A percentile compares a stretch with the other conserved stretches of the same genome.
Evolutionary conservation across 257 asterid genomes (phyloP).

Genomic region (Nicotiana knightiana): DNA sequence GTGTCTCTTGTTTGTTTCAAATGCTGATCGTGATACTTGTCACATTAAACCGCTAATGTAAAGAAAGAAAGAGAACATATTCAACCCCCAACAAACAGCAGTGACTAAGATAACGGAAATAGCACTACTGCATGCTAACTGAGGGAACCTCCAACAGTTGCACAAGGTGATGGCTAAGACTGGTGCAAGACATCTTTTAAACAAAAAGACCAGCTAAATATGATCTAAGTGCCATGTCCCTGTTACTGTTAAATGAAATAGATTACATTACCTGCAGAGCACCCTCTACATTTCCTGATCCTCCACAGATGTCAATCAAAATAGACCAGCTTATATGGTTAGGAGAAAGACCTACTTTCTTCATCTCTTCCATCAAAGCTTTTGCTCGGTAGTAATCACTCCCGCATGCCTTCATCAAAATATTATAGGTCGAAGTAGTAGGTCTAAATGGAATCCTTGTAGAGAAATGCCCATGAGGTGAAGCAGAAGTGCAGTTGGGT

Average conservation of each 20-base stretch:
- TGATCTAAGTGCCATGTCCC: not conserved
- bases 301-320: constrained; percentile 72
- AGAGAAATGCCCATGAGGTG: constrained; percentile 32
- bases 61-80: not conserved
- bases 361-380: constrained; percentile 90
- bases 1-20: not conserved
- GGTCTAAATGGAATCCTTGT: constrained; percentile 62
- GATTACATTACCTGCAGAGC: constrained; percentile 55
- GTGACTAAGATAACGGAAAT: not conserved
- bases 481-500: constrained; percentile 6
- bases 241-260: not conserved
- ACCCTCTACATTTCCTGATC: constrained; percentile 50
- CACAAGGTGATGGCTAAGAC: not conserved
- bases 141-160: not conserved
- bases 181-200: not conserved
- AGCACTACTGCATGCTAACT: not conserved
- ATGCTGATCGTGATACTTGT: not conserved
- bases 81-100: not conserved
- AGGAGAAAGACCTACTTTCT: constrained; percentile 67
- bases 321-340: constrained; percentile 86
- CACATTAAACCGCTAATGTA: not conserved
- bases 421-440: constrained; percentile 76
- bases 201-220: not conserved
- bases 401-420: constrained; percentile 92
- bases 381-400: constrained; percentile 74